phyloP scores from a whole-genome alignment of 352 stramenopile species.

The Pythium sp. region DNA sequence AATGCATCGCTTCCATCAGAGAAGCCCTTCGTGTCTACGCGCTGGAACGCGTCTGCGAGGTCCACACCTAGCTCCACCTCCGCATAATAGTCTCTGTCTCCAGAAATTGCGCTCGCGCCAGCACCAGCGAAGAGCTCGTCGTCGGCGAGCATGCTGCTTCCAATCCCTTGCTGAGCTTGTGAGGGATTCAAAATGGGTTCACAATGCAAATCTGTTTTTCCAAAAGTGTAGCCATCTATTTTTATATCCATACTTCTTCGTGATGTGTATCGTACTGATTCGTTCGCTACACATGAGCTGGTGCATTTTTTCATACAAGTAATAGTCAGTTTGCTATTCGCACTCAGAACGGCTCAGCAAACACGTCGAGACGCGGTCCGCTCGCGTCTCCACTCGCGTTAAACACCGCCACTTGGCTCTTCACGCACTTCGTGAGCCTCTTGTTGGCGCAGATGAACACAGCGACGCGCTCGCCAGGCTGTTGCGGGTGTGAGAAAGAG shows the following conservation, averaged over 20 bases:
- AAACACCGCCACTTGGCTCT: conserved; percentile 17
- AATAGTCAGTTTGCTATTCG: neutral
- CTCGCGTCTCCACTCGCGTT: neutral
- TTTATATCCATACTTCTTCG: neutral
- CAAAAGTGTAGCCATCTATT: conserved; percentile 6
- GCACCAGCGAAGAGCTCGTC: neutral
- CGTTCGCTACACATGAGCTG: neutral
- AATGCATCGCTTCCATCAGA: neutral
- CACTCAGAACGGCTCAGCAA: conserved; percentile 30
- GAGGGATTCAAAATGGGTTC: no score
- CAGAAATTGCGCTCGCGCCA: neutral
- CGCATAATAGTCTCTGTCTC: neutral
- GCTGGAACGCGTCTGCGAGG: neutral
- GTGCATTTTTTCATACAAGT: neutral
- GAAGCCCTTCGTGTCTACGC: neutral
- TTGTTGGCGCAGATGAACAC: conserved; percentile 28
- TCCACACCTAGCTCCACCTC: neutral
- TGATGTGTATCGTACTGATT: no score
- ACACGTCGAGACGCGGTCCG: conserved; percentile 20
- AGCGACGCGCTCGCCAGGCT: neutral
- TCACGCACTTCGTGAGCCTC: conserved; percentile 24
- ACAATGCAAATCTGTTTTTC: neutral
- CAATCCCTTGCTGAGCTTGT: neutral
- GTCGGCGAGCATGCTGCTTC: neutral
- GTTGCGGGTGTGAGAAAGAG: no score